These are phyloP conservation scores for Aegilops bicornis DNA, from an alignment of 176 grass and related monocot species.

Conservation along the genomic window DNA sequence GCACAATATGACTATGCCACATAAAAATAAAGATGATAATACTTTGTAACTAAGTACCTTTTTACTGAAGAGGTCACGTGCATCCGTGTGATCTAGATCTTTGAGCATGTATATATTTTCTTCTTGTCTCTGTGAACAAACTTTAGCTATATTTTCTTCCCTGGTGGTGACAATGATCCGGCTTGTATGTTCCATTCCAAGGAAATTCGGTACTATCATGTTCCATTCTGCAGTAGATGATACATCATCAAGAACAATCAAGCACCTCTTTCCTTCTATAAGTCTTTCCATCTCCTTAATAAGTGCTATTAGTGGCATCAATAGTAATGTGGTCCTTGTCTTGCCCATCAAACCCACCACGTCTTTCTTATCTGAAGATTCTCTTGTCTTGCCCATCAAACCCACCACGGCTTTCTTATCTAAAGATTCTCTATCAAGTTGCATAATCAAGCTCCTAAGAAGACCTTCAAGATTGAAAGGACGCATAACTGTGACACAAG, in stretches of 20 bases:
- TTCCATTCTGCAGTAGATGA: neutral
- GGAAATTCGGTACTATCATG: neutral
- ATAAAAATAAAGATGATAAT: neutral
- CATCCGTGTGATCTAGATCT: neutral
- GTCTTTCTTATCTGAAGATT: too few species aligned
- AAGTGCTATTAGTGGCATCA: too few species aligned
- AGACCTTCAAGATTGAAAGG: neutral
- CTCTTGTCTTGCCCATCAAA: neutral
- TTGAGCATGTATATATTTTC: neutral
- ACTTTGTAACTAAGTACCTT: neutral
- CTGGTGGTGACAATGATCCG: conserved; percentile 28
- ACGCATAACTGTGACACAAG: neutral
- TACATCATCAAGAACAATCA: neutral
- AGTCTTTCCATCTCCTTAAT: too few species aligned
- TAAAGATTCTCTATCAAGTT: neutral
- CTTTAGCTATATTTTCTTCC: neutral
- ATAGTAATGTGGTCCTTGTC: too few species aligned
- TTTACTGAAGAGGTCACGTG: neutral
- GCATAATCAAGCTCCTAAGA: neutral
- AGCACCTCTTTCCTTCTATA: too few species aligned
- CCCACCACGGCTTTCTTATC: neutral
- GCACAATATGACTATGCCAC: too few species aligned
- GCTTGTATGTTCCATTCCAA: neutral
- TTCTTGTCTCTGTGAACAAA: neutral
- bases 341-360: too few species aligned